These are phyloP conservation scores for Silene conica DNA, from an alignment of 148 eudicot species.

Conservation along the genomic window DNA sequence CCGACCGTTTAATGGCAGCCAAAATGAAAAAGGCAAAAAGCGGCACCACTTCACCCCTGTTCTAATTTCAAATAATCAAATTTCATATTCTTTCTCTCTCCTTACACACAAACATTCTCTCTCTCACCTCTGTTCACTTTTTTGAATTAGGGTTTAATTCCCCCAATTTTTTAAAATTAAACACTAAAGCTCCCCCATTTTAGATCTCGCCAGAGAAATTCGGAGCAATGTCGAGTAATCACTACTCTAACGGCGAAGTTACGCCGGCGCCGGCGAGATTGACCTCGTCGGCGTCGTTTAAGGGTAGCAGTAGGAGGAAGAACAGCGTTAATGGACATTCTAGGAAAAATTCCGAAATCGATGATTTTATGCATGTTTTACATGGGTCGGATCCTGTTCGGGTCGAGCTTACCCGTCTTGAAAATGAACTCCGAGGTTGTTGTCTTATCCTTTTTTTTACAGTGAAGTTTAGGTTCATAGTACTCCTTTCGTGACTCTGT, in stretches of 20 bases:
- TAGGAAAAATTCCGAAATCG: conserved; percentile 48
- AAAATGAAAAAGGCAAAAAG: too few species aligned
- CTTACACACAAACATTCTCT: not conserved
- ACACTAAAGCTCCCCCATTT: not conserved
- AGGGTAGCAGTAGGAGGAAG: conserved; percentile 35
- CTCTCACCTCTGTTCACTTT: not conserved
- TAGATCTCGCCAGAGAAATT: not conserved
- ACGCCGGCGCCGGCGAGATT: conserved; percentile 19
- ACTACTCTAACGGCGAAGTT: conserved; percentile 29
- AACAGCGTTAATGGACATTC: conserved; percentile 25
- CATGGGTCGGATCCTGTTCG: conserved; percentile 96
- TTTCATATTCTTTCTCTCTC: not conserved
- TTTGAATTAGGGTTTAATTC: not conserved
- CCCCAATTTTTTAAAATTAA: not conserved
- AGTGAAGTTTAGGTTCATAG: too few species aligned
- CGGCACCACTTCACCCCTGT: too few species aligned
- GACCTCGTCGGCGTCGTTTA: conserved; percentile 28
- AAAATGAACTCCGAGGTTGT: conserved; percentile 79
- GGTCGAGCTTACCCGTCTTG: conserved; percentile 86
- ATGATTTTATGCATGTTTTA: conserved; percentile 49
- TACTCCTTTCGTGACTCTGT: too few species aligned
- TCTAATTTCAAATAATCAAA: not conserved
- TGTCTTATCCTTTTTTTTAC: not conserved
- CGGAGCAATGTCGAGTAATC: conserved; percentile 24
- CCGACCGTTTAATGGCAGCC: too few species aligned